These are phyloP conservation scores for Debaryomyces robertsiae DNA, from an alignment of 1,139 yeast species.

Conservation along the genomic window DNA sequence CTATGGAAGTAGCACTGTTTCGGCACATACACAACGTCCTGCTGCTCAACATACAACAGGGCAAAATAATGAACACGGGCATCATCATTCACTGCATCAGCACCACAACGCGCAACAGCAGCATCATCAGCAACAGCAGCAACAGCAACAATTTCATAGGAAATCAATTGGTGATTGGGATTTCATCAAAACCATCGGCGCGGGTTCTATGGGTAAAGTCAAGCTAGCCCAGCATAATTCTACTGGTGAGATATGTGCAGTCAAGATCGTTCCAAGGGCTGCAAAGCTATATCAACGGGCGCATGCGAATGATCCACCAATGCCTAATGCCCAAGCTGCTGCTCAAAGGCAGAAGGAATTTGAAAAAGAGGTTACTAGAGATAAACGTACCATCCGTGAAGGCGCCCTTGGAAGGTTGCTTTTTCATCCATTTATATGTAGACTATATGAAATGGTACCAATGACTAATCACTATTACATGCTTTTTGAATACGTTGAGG, in stretches of 20 bases:
- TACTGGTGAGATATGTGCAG: conserved; percentile 85
- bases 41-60: conserved; percentile 13
- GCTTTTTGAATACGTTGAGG: conserved; percentile 95
- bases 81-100: conserved; percentile 6
- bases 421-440: conserved; percentile 90
- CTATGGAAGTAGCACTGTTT: conserved; percentile 1
- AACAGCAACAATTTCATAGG: conserved; percentile 67
- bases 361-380: conserved; percentile 88
- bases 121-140: conserved; percentile 17
- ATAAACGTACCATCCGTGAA: conserved; percentile 89
- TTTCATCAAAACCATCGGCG: conserved; percentile 91
- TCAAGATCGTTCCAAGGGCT: conserved; percentile 80
- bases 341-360: conserved; percentile 69
- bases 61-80: conserved; percentile 11
- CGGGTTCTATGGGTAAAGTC: conserved; percentile 99
- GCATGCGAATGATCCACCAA: conserved; percentile 70
- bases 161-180: conserved; percentile 97
- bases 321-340: conserved; percentile 57
- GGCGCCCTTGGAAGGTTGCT: conserved; percentile 90
- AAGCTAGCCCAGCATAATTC: conserved; percentile 85
- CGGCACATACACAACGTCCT: conserved; percentile 3
- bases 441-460: conserved; percentile 90
- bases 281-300: conserved; percentile 76
- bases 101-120: conserved; percentile 15
- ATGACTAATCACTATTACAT: conserved; percentile 97